phyloP scores from a whole-genome alignment of 108 stramenopile species.

The Hondaea fermentalgiana region DNA sequence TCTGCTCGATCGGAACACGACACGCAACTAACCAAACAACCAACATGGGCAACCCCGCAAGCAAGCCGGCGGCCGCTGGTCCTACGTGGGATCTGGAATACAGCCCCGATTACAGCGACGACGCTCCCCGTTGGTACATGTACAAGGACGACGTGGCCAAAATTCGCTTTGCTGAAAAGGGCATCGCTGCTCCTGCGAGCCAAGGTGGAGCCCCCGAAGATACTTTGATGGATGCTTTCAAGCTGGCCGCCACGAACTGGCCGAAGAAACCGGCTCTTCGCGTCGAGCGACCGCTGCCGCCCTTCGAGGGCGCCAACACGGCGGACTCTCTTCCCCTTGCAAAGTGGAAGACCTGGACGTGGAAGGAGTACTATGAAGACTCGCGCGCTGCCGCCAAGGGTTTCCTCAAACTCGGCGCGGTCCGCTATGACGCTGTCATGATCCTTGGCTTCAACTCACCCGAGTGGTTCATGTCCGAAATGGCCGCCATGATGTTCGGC shows the following conservation, averaged over 20 bases:
- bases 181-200: neutral
- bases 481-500: neutral
- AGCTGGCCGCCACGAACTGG: neutral
- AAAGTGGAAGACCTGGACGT: slow-evolving; percentile 37
- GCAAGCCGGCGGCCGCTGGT: neutral
- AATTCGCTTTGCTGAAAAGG: neutral
- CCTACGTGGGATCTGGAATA: neutral
- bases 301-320: neutral
- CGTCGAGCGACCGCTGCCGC: neutral
- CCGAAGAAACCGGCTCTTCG: neutral
- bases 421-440: slow-evolving; percentile 35
- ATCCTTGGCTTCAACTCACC: slow-evolving; percentile 17
- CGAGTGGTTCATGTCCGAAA: neutral
- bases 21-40: neutral
- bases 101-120: neutral
- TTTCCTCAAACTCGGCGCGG: slow-evolving; percentile 53
- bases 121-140: neutral
- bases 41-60: neutral
- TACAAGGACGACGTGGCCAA: neutral
- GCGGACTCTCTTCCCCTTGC: neutral
- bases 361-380: slow-evolving; percentile 42
- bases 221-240: neutral
- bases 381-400: slow-evolving; percentile 53
- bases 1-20: neutral
- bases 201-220: neutral